Conservation (phyloP, 2,329 filamentous ascomycete genomes). For the Diaporthe nobilis region DNA sequence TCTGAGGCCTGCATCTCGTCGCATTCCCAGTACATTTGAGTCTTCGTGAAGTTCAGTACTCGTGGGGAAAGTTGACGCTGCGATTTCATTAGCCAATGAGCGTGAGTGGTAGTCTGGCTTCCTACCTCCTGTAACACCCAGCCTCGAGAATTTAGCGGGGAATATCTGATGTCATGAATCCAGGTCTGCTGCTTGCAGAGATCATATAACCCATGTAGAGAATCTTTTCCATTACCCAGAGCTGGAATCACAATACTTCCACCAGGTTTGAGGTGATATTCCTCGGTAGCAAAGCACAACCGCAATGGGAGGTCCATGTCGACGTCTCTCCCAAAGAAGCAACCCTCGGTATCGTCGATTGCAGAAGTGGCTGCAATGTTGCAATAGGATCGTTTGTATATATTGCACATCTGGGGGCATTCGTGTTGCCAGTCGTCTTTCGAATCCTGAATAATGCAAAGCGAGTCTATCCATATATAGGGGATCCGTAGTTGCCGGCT, state of each 20-base stretch:
- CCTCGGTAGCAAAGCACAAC: neutral
- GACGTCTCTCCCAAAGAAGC: conserved; percentile 14
- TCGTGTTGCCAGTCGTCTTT: conserved; percentile 13
- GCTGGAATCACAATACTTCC: conserved; percentile 6
- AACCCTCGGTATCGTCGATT: conserved; percentile 13
- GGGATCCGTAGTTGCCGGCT: neutral
- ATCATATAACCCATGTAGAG: conserved; percentile 14
- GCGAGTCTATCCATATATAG: conserved; percentile 7
- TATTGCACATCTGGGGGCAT: conserved; percentile 14
- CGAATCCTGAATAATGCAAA: conserved; percentile 6
- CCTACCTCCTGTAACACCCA: conserved; percentile 16
- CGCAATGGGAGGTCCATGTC: conserved; percentile 15
- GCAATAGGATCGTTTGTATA: conserved; percentile 16
- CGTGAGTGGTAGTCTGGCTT: neutral
- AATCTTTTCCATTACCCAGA: neutral
- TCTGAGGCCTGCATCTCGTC: conserved; percentile 20
- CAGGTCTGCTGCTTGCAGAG: conserved; percentile 12
- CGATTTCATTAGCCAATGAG: neutral
- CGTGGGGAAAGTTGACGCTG: conserved; percentile 9
- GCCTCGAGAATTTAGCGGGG: conserved; percentile 1
- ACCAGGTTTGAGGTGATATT: neutral
- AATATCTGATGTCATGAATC: neutral
- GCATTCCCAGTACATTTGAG: conserved; percentile 20
- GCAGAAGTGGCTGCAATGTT: conserved; percentile 18
- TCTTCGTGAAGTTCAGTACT: neutral